These are phyloP conservation scores for Xylaria sp. DNA, from an alignment of 2,329 filamentous ascomycete species.

Conservation along the genomic window DNA sequence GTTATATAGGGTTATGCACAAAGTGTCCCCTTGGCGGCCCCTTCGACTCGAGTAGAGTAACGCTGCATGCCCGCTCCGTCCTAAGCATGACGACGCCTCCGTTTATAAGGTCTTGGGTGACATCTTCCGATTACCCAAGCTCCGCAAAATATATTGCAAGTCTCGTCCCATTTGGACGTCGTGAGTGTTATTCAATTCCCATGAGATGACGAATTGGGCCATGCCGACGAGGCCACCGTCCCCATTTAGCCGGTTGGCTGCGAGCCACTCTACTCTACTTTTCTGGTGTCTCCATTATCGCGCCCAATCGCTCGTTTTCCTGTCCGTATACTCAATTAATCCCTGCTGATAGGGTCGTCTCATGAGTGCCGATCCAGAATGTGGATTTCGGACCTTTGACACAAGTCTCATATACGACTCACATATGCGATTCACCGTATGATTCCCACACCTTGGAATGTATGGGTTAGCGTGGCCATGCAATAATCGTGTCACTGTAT, in stretches of 20 bases:
- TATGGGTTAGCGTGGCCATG: neutral
- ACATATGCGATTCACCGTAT: conserved; percentile 3
- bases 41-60: neutral
- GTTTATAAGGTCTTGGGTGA: conserved; percentile 3
- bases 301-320: conserved; percentile 17
- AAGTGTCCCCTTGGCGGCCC: neutral
- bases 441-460: conserved; percentile 2
- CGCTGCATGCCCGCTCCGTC: neutral
- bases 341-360: conserved; percentile 11
- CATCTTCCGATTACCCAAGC: conserved; percentile 34
- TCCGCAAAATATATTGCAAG: conserved; percentile 35
- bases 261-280: neutral
- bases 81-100: conserved; percentile 3
- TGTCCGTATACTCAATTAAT: neutral
- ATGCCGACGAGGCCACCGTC: neutral
- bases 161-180: neutral
- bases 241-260: conserved; percentile 29
- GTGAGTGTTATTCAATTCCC: neutral
- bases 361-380: neutral
- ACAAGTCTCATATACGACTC: conserved; percentile 1
- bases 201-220: conserved; percentile 6
- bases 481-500: conserved; percentile 4
- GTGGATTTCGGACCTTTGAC: neutral
- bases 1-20: conserved; percentile 1
- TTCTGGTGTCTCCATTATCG: neutral